Evolutionary conservation across 2,329 filamentous ascomycete species (phyloP).

Genomic region (Epichloe uncinata): DNA sequence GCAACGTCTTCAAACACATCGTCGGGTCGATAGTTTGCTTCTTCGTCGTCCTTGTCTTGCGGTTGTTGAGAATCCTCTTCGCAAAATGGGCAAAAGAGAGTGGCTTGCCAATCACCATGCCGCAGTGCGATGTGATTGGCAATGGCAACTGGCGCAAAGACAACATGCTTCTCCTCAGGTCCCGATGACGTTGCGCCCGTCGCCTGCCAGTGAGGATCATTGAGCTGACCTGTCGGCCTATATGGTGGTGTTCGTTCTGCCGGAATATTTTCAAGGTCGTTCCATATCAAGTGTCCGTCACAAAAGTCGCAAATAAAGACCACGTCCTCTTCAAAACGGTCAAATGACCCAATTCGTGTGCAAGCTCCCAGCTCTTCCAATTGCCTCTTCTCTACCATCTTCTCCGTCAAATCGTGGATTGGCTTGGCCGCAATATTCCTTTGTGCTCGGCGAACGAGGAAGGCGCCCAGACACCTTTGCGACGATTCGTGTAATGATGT

Average conservation of each 20-base stretch:
- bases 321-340: conserved; percentile 40
- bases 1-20: too few species aligned
- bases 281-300: conserved; percentile 46
- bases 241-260: conserved; percentile 25
- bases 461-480: conserved; percentile 41
- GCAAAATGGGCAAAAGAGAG: conserved; percentile 19
- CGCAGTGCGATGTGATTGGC: conserved; percentile 42
- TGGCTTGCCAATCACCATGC: conserved; percentile 37
- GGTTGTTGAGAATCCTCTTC: too few species aligned
- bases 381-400: conserved; percentile 23
- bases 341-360: conserved; percentile 40
- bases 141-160: conserved; percentile 44
- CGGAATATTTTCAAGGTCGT: conserved; percentile 40
- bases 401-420: conserved; percentile 12
- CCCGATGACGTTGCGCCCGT: conserved; percentile 27
- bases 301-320: conserved; percentile 50
- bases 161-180: conserved; percentile 33
- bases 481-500: conserved; percentile 33
- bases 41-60: too few species aligned
- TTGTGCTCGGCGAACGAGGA: conserved; percentile 38
- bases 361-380: conserved; percentile 38
- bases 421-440: conserved; percentile 12
- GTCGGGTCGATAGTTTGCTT: too few species aligned
- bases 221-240: conserved; percentile 7
- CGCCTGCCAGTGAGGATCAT: conserved; percentile 38